Evolutionary conservation across 148 eudicot genomes (phyloP).

Genomic region (Spergularia marina): DNA sequence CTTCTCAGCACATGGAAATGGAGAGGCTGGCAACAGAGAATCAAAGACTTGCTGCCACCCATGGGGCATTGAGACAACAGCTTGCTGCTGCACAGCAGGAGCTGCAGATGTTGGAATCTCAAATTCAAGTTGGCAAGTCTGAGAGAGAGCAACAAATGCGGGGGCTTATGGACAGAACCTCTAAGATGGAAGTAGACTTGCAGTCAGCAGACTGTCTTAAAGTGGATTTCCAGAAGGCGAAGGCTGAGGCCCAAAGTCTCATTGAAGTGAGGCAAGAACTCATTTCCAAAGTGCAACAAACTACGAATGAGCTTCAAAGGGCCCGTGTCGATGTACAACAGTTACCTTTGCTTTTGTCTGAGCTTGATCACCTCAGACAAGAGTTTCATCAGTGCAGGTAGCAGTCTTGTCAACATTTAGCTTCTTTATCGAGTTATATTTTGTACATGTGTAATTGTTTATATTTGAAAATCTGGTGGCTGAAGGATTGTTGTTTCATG

Average conservation of each 20-base stretch:
- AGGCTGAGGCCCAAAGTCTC: conserved; percentile 74
- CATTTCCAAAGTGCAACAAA: conserved; percentile 57
- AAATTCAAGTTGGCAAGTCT: conserved; percentile 54
- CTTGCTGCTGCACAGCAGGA: conserved; percentile 91
- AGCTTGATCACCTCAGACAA: conserved; percentile 74
- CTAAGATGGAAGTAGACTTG: conserved; percentile 77
- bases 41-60: conserved; percentile 90
- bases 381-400: conserved; percentile 96
- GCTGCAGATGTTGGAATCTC: conserved; percentile 61
- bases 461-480: conserved; percentile 5
- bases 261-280: conserved; percentile 79
- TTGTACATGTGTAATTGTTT: too few species aligned
- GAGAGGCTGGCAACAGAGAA: conserved; percentile 81
- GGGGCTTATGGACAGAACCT: conserved; percentile 57
- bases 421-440: background rate
- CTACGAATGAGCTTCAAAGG: conserved; percentile 66
- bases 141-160: conserved; percentile 81
- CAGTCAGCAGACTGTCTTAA: conserved; percentile 62
- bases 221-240: conserved; percentile 78
- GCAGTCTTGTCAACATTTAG: conserved; percentile 1
- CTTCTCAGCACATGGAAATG: conserved; percentile 79
- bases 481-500: background rate
- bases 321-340: conserved; percentile 66
- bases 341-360: conserved; percentile 69
- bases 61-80: conserved; percentile 77